phyloP scores from a whole-genome alignment of 306 rosid genomes.

The Quercus bicolor region DNA sequence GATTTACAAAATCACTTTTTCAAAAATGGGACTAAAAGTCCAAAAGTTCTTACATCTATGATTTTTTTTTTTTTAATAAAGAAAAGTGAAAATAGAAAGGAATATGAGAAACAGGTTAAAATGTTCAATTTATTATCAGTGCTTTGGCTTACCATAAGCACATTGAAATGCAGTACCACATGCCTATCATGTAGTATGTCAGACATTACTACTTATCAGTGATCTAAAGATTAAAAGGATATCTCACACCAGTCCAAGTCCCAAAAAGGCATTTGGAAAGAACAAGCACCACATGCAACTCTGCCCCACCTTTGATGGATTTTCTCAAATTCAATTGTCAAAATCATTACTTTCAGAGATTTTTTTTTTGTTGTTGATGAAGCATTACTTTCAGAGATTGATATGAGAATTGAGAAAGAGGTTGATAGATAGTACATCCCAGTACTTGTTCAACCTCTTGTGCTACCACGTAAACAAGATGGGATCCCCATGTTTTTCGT shows the following conservation, averaged over 20 bases:
- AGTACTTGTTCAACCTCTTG: not conserved
- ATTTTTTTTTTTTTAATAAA: too few relatives aligned
- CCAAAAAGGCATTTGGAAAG: too few relatives aligned
- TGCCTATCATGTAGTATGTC: not conserved
- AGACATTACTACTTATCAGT: not conserved
- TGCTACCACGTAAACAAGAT: conserved; percentile 26
- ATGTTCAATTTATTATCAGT: too few relatives aligned
- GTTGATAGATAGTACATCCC: not conserved
- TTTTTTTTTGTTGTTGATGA: too few relatives aligned
- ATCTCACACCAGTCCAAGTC: too few relatives aligned
- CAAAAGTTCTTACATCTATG: too few relatives aligned
- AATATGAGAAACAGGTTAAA: too few relatives aligned
- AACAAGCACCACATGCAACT: not conserved
- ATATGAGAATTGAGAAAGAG: not conserved
- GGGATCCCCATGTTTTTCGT: conserved; percentile 26
- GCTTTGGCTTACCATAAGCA: too few relatives aligned
- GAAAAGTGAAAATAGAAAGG: too few relatives aligned
- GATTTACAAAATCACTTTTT: too few relatives aligned
- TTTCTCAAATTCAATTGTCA: not conserved
- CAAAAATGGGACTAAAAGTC: too few relatives aligned
- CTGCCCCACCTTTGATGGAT: not conserved
- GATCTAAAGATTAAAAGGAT: not conserved
- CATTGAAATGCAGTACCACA: not conserved
- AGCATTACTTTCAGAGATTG: not conserved
- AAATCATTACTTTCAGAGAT: not conserved